Conservation (phyloP, 2,329 filamentous ascomycete genomes). For the Talaromyces sp. region DNA sequence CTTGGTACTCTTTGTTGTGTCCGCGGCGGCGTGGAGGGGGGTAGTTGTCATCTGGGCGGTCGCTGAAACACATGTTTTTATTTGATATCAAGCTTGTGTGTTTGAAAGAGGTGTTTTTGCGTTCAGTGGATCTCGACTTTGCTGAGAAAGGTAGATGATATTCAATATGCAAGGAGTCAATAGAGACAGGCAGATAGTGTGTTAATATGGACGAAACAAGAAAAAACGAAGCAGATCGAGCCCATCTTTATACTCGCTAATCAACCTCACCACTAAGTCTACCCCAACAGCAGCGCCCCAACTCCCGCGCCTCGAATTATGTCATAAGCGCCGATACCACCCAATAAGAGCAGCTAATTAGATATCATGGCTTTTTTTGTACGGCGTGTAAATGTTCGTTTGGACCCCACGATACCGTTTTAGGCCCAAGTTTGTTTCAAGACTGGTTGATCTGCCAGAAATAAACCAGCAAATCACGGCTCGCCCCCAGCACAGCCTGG, state of each 20-base stretch:
- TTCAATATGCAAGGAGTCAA: no score
- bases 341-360: neutral
- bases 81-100: neutral
- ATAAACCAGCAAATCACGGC: no score
- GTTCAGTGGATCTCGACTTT: no score
- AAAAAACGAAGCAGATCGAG: neutral
- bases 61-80: neutral
- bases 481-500: no score
- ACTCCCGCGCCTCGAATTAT: neutral
- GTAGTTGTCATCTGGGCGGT: neutral
- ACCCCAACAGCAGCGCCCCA: neutral
- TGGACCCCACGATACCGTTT: neutral
- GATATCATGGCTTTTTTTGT: neutral
- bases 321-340: neutral
- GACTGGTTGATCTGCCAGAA: neutral
- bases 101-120: no score
- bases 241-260: neutral
- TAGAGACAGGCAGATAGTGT: no score
- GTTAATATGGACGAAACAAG: neutral
- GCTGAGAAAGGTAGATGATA: no score
- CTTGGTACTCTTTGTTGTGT: neutral
- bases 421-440: neutral
- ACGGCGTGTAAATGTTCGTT: neutral
- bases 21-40: neutral
- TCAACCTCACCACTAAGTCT: neutral